phyloP scores from a whole-genome alignment of 495 filamentous ascomycete genomes.

The Penicillium desertorum region DNA sequence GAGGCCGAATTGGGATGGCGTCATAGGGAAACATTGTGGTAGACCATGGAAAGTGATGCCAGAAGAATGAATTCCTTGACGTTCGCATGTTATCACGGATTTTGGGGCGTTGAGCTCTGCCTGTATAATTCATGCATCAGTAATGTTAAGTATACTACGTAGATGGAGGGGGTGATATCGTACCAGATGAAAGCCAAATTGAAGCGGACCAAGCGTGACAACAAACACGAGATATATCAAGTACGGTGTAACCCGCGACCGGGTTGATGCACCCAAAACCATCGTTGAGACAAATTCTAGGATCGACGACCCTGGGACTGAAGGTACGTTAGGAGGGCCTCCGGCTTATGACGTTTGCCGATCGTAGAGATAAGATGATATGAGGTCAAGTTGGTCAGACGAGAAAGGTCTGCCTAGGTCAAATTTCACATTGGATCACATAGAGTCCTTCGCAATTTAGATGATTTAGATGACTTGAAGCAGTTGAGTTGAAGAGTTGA shows the following conservation, averaged over 20 bases:
- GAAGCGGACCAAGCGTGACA: conserved; percentile 75
- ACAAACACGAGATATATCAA: conserved; percentile 63
- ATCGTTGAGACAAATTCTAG: conserved; percentile 18
- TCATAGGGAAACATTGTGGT: conserved; percentile 84
- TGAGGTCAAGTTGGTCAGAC: neutral
- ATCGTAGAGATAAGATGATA: neutral
- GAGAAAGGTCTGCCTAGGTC: neutral
- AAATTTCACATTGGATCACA: neutral
- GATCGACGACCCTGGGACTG: neutral
- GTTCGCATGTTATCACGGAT: conserved; percentile 80
- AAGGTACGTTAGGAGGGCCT: neutral
- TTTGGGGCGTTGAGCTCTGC: conserved; percentile 94
- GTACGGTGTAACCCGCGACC: conserved; percentile 54
- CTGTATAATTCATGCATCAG: conserved; percentile 41
- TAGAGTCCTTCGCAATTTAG: neutral
- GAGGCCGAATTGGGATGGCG: conserved; percentile 68
- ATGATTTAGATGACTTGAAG: neutral
- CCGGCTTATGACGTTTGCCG: neutral
- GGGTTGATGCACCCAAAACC: conserved; percentile 22
- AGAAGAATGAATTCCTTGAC: conserved; percentile 53
- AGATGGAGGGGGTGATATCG: neutral
- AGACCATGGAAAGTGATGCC: conserved; percentile 36
- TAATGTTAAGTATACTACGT: neutral
- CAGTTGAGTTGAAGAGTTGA: neutral
- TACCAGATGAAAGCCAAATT: conserved; percentile 95